These are phyloP conservation scores for Suillus sp. DNA, from an alignment of 768 basidiomycete genomes.

Conservation along the genomic window DNA sequence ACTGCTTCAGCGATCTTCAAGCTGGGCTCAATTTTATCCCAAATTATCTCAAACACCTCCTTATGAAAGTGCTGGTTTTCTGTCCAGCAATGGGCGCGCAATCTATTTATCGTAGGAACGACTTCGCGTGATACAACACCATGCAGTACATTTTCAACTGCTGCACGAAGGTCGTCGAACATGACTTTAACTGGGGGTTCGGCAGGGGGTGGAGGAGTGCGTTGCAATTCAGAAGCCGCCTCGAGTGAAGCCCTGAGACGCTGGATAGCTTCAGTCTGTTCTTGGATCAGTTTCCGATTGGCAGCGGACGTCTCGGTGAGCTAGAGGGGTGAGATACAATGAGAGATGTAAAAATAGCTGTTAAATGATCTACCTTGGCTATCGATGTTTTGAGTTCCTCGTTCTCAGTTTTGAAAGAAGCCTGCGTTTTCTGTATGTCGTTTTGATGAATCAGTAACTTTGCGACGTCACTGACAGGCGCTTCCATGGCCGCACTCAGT, in stretches of 20 bases:
- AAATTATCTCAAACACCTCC: conserved; percentile 5
- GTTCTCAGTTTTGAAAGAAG: conserved; percentile 1
- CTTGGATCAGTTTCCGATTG: conserved; percentile 1
- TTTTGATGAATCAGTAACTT: conserved; percentile 23
- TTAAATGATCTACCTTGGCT: neutral
- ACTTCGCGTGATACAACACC: neutral
- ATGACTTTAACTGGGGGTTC: neutral
- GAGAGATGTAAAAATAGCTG: neutral
- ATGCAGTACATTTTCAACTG: neutral
- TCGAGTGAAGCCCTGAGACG: neutral
- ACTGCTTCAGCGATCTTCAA: conserved; percentile 1
- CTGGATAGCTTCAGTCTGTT: neutral
- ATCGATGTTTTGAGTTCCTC: neutral
- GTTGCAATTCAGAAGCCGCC: conserved; percentile 1
- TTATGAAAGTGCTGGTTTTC: neutral
- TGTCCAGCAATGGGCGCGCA: neutral
- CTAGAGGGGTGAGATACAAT: neutral
- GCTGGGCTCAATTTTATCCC: neutral
- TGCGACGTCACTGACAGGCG: conserved; percentile 28
- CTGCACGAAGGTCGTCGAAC: conserved; percentile 3
- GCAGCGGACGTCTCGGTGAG: neutral
- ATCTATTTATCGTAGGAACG: neutral
- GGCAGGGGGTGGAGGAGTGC: conserved; percentile 2
- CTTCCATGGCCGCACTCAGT: conserved; percentile 28
- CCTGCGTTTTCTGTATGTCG: neutral